Percentiles rank a stretch among this genome's conserved stretches.
Evolutionary conservation across 805 yeast genomes (phyloP).

Genomic region (Ogataea dorogensis): DNA sequence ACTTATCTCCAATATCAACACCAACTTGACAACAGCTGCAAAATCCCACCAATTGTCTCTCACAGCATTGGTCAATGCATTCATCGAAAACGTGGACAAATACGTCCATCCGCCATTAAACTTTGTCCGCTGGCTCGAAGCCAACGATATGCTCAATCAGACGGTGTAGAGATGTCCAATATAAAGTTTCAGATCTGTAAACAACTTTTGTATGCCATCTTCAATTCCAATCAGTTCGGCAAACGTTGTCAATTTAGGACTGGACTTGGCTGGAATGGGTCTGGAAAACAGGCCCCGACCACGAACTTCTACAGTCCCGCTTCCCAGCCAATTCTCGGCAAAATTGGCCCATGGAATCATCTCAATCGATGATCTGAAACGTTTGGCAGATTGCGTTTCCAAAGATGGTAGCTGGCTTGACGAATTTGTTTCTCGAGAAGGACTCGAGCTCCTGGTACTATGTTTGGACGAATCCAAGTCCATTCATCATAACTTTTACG

Average conservation of each 20-base stretch:
- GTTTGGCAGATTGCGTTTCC: no score
- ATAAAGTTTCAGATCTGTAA: slow-evolving; percentile 1
- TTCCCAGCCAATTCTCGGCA: slow-evolving; percentile 34
- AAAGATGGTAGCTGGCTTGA: slow-evolving; percentile 69
- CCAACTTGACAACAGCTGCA: slow-evolving; percentile 29
- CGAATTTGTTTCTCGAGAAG: slow-evolving; percentile 73
- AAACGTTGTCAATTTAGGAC: slow-evolving; percentile 30
- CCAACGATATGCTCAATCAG: slow-evolving; percentile 18
- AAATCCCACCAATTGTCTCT: slow-evolving; percentile 23
- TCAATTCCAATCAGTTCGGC: slow-evolving; percentile 17
- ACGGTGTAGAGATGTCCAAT: slow-evolving; percentile 6
- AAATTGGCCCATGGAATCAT: slow-evolving; percentile 39
- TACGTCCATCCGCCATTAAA: slow-evolving; percentile 30
- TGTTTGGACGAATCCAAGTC: no score
- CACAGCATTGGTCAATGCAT: slow-evolving; percentile 34
- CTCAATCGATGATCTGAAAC: no score
- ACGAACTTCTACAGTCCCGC: slow-evolving; percentile 1
- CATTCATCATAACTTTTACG: slow-evolving; percentile 73
- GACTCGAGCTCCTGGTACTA: slow-evolving; percentile 79
- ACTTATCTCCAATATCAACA: slow-evolving; percentile 29
- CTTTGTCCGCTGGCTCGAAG: slow-evolving; percentile 29
- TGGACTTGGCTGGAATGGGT: slow-evolving; percentile 33
- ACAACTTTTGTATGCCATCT: neutral
- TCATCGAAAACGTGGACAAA: slow-evolving; percentile 34
- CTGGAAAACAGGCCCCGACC: slow-evolving; percentile 4